phyloP scores from a whole-genome alignment of 345 rosid genomes.

The Lenwebbia sp. region DNA sequence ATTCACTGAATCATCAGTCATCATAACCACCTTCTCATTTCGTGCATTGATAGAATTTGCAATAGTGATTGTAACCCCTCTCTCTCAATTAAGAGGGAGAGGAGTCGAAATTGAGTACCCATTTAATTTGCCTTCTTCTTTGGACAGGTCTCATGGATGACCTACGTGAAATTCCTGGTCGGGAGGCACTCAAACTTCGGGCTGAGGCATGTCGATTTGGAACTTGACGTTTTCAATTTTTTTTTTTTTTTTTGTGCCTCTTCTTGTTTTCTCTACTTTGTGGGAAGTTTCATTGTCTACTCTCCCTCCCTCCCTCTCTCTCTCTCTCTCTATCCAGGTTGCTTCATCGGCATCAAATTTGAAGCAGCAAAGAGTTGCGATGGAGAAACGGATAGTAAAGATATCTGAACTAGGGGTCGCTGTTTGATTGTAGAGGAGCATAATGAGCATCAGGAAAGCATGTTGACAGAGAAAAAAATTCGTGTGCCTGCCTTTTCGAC shows the following conservation, averaged over 20 bases:
- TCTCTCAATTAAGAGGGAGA: background rate
- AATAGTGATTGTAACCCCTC: background rate
- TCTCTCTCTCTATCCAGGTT: slow-evolving; percentile 33
- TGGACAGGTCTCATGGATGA: slow-evolving; percentile 75
- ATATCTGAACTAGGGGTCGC: slow-evolving; percentile 79
- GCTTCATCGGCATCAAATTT: slow-evolving; percentile 67
- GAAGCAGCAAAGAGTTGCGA: slow-evolving; percentile 41
- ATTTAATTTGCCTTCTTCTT: background rate
- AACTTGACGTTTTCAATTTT: background rate
- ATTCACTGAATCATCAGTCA: background rate
- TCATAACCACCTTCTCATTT: background rate
- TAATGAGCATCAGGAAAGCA: background rate
- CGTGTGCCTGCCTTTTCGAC: background rate
- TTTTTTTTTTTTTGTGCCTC: background rate
- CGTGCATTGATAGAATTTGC: background rate
- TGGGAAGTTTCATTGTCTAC: background rate
- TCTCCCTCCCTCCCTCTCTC: background rate
- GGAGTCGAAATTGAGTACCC: background rate
- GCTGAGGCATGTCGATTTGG: slow-evolving; percentile 53
- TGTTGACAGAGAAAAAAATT: background rate
- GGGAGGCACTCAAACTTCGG: slow-evolving; percentile 89
- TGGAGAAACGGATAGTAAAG: slow-evolving; percentile 62
- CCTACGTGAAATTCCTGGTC: slow-evolving; percentile 78
- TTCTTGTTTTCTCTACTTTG: background rate
- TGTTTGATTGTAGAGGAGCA: slow-evolving; percentile 13